phyloP scores from a whole-genome alignment of 495 filamentous ascomycete genomes.

The Lasiosphaeria miniovina region DNA sequence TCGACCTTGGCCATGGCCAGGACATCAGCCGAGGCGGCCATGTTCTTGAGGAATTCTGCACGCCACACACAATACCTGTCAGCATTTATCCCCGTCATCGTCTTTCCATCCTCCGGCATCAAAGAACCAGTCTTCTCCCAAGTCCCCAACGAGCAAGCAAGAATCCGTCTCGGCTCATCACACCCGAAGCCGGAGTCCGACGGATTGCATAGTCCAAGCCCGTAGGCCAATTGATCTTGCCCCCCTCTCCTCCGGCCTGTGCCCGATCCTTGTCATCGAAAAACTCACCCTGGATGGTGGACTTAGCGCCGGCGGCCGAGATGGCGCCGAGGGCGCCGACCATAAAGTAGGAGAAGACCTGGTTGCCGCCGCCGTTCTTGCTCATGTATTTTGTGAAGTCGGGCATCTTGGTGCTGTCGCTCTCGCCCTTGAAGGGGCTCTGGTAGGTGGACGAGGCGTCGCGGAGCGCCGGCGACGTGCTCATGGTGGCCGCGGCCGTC shows the following conservation, averaged over 20 bases:
- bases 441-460: constrained; percentile 37
- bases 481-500: constrained; percentile 44
- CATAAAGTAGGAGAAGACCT: constrained; percentile 96
- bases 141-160: neutral
- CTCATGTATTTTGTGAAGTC: constrained; percentile 85
- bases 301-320: constrained; percentile 89
- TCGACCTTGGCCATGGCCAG: constrained; percentile 99
- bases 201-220: neutral
- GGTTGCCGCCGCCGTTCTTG: constrained; percentile 64
- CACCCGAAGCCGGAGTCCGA: too few relatives aligned
- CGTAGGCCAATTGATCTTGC: constrained; percentile 9
- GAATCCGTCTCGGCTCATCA: neutral
- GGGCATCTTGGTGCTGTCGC: constrained; percentile 66
- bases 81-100: constrained; percentile 6
- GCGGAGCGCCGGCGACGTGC: constrained; percentile 39
- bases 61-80: constrained; percentile 9
- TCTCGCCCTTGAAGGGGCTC: constrained; percentile 62
- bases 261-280: neutral
- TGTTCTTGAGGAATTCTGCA: constrained; percentile 97
- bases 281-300: constrained; percentile 86
- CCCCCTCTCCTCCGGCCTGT: neutral
- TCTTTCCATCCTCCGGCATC: neutral
- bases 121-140: neutral
- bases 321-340: constrained; percentile 91
- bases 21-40: constrained; percentile 98